Percentiles rank a stretch among this genome's conserved stretches.
Evolutionary conservation across 495 filamentous ascomycete genomes (phyloP).

Genomic region (Tuber indicum): DNA sequence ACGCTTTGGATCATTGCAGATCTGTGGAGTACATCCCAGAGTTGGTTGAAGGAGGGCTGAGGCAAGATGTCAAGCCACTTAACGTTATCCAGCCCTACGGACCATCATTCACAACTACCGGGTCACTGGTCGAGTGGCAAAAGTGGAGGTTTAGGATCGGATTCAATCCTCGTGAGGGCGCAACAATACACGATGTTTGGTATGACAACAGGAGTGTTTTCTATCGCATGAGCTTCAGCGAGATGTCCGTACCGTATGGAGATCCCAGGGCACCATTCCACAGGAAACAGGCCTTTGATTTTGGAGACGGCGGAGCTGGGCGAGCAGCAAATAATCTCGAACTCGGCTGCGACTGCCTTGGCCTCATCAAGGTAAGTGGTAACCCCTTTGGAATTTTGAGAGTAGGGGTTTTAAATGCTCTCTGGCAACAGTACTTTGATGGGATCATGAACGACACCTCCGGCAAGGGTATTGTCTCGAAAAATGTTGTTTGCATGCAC

Average conservation of each 20-base stretch:
- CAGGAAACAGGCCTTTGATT: conserved; percentile 64
- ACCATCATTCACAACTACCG: conserved; percentile 50
- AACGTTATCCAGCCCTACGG: conserved; percentile 52
- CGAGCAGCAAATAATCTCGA: conserved; percentile 61
- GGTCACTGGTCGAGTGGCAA: conserved; percentile 56
- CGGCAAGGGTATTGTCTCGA: conserved; percentile 52
- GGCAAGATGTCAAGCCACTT: conserved; percentile 50
- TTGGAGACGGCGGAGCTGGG: conserved; percentile 62
- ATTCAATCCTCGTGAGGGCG: conserved; percentile 60
- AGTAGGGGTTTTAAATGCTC: conserved; percentile 16
- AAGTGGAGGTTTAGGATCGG: conserved; percentile 63
- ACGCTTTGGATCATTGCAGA: conserved; percentile 46
- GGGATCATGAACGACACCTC: conserved; percentile 53
- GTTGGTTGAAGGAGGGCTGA: conserved; percentile 46
- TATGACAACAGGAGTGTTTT: conserved; percentile 64
- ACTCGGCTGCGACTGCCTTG: conserved; percentile 63
- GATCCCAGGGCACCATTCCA: conserved; percentile 63
- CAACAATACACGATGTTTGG: conserved; percentile 58
- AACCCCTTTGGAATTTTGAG: background rate
- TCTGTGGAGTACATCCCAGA: conserved; percentile 53
- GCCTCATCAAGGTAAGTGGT: conserved; percentile 49
- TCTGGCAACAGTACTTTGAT: conserved; percentile 51
- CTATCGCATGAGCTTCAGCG: conserved; percentile 63
- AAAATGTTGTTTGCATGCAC: conserved; percentile 60
- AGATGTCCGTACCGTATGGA: conserved; percentile 64